Evolutionary conservation across 2,329 filamentous ascomycete genomes (phyloP).

Genomic region (Ophiostoma ips): DNA sequence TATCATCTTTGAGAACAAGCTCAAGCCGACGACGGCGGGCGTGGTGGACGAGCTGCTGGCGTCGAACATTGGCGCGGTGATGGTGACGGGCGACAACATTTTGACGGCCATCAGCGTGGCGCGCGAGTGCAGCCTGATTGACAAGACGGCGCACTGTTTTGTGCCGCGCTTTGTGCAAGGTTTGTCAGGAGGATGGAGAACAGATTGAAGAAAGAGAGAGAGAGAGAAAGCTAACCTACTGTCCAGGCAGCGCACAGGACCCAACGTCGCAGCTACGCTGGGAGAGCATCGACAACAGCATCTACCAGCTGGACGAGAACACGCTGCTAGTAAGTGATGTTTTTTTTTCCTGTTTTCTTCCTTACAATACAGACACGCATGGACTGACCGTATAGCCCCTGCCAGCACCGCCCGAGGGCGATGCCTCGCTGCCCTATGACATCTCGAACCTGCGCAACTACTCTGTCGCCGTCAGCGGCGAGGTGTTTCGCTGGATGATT

Average conservation of each 20-base stretch:
- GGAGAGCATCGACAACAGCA: constrained; percentile 87
- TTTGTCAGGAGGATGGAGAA: constrained; percentile 27
- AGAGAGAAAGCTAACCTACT: too few relatives aligned
- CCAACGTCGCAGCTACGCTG: constrained; percentile 62
- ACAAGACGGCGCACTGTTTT: constrained; percentile 75
- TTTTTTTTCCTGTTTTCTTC: constrained; percentile 20
- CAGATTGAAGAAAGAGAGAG: neutral
- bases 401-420: constrained; percentile 48
- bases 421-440: constrained; percentile 76
- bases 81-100: constrained; percentile 98
- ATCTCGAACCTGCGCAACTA: constrained; percentile 73
- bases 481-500: constrained; percentile 92
- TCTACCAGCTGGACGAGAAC: constrained; percentile 62
- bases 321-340: constrained; percentile 41
- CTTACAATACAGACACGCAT: too few relatives aligned
- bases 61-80: constrained; percentile 77
- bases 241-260: constrained; percentile 50
- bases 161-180: constrained; percentile 68
- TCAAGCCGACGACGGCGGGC: constrained; percentile 72
- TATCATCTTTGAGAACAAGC: constrained; percentile 97
- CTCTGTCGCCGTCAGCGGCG: constrained; percentile 76
- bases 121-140: constrained; percentile 73
- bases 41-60: constrained; percentile 70
- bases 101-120: constrained; percentile 92
- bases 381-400: constrained; percentile 24